Evolutionary conservation across 148 eudicot genomes (phyloP), one percentile per base, ranked within the genome.

Genomic region (Beta vulgaris): DNA sequence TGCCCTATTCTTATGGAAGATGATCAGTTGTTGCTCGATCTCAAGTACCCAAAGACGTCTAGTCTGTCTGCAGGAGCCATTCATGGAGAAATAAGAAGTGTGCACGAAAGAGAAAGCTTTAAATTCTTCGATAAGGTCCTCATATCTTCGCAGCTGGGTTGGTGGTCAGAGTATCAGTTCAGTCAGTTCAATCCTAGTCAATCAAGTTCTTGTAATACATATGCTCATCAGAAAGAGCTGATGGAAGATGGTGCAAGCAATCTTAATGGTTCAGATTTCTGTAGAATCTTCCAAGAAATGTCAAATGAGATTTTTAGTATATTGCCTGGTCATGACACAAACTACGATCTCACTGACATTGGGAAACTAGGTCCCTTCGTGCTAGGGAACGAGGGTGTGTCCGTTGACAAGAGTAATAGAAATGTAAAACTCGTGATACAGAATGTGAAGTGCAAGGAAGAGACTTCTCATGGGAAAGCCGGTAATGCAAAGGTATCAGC

Each of bases 41-140:
- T 83, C 53, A 34, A 68, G 26, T 83, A 76, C 75, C 86, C 81
- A 14, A 43, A 63, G 23, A 44, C 28, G 5, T 42, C 46, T 36
- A 73, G 13, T 64, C 53, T 73, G 43, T 55, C 76, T 6, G 64
- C 55, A 6, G 64, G 73, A 13, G 72, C 55, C n/a, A 76, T 76
- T 31, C 51, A 25, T 6, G 86, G 81, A 21, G 80, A 79, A 51
- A 51, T 83, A 78, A 76, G 64, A 35, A 80, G 83, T 43, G 32
- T 83, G 46, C 53, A 31, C 9, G 16, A 58, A 53, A 34, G 46
- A 26, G 31, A 25, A 37, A 62, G 65, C 65, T 51, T 13, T 13
- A 59, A 34, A 25, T 72, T 77, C 72, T 83, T 79, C 25, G 82
- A 83, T 51, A 60, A 55, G 16, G 79, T 82, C 16, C 43, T 43